Evolutionary conservation across 371 early-diverging fungal genomes (phyloP), one percentile per base, ranked within the genome.

Genomic region (Rhizopus arrhizus): DNA sequence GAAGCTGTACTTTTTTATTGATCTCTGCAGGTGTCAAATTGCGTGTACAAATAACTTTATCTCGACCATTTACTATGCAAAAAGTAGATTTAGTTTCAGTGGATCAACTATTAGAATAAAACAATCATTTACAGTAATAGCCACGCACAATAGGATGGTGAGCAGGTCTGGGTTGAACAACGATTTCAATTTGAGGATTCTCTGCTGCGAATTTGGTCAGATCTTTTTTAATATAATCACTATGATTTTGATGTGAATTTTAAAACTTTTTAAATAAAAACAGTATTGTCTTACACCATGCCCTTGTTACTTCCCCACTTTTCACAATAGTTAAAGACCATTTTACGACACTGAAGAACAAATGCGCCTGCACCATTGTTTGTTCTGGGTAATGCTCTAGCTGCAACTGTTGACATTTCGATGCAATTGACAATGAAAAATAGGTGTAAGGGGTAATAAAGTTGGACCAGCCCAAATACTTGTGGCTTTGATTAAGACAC

Each of bases 281-380:
- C 38, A 7, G 22, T 32, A 2, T 22, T n/a, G n/a, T 22, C 22
- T 79, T 85, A 89, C 89, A 87, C 77, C 86, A 92, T 89, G 57
- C 91, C 89, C 57, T 84, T 81, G 74, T 88, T 90, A 70, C 90
- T 90, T 52, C 91, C 92, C 70, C 91, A 86, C 51, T 86, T 88
- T 73, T 93, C 93, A 70, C 93, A 92, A 66, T 93, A 93, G 65
- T 89, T 84, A 68, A 93, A 90, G 16, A 92, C 92, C 36, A 93
- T 69, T 54, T 87, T 91, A 34, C 89, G 85, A 67, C 91, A 91
- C 62, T 89, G 92, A 35, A 90, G 83, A 8, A 93, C 84, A 73
- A 88, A 93, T 10, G 89, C 85, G 10, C 91, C 92, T 28, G 90
- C 85, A 12, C 93, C 93, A 59, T 93, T 93, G 74, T 89, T 91